Base-by-base conservation (phyloP, 495 filamentous ascomycete genomes). In the Aspergillus ostianus region DNA sequence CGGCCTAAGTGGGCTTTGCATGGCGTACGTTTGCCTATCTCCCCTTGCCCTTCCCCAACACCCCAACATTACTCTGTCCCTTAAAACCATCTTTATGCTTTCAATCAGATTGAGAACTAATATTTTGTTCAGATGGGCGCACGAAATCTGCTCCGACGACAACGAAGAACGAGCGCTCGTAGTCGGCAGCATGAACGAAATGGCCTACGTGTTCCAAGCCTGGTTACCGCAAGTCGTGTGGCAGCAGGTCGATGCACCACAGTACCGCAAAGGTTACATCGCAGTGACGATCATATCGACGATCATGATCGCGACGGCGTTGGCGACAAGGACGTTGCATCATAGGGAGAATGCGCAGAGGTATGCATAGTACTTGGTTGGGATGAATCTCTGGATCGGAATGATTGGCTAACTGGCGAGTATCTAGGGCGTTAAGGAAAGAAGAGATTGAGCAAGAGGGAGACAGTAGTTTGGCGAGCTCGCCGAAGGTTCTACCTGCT, bases 111-210 rank as follows among this genome's bases (percentile, higher is more conserved):
- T 19, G 3, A 12, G 32, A 51, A 67, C 13, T 4, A 30, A 4
- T 30, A 30, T 30, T 30, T 12, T 48, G 5, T 48, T 6, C 21
- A 78, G 78, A 13, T 82, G 77, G 80, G 77, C 79, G 4, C 80
- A 82, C 52, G 75, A 78, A 57, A 80, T 80, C 23, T 78, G 80
- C 63, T 73, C 77, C 44, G 73, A 73, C 6, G 77, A 82, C 64
- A 79, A 81, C 51, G 80, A 83, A 69, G 79, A 81, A 60, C 70
- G 79, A 20, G 75, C 81, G 7, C 70, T 84, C 8, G 77, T 78
- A 0, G 72, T 79, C 44, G 77, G 73, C 9, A 73, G 69, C 49
- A 82, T 83, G 80, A 81, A 82, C 49, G 75, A 81, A 32, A 67
- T 80, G 67, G 75, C 76, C 17, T 79, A 80, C 55, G 76, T 80